These are phyloP conservation scores for Blastomyces parvus DNA, from an alignment of 2,329 filamentous ascomycete genomes.

Conservation along the genomic window DNA sequence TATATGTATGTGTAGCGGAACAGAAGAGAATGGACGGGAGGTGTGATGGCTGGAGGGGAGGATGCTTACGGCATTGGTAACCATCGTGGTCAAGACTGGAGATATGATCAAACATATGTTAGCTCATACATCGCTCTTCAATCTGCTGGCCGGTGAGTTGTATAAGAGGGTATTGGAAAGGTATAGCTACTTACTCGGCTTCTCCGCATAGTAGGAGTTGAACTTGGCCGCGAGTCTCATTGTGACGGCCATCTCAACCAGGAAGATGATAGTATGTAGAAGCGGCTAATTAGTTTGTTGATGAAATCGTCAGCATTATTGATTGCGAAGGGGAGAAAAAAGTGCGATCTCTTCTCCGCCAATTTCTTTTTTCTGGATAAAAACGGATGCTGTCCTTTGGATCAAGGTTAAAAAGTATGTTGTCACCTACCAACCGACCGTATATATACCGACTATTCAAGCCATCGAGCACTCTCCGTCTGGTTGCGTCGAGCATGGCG, in stretches of 20 bases:
- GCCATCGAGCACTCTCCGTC: constrained; percentile 35
- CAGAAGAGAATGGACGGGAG: neutral
- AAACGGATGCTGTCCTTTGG: neutral
- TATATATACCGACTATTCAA: constrained; percentile 41
- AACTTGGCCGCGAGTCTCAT: constrained; percentile 76
- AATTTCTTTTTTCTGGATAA: neutral
- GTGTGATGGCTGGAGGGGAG: constrained; percentile 10
- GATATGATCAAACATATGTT: constrained; percentile 4
- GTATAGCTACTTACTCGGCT: constrained; percentile 54
- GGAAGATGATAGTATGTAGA: constrained; percentile 71
- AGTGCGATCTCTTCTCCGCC: neutral
- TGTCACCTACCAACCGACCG: constrained; percentile 33
- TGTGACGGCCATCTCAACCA: constrained; percentile 81
- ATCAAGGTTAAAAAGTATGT: neutral
- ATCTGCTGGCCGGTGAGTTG: neutral
- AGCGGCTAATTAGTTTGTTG: constrained; percentile 55
- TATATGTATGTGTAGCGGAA: neutral
- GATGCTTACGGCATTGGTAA: constrained; percentile 74
- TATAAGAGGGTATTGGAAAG: neutral
- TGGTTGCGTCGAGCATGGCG: constrained; percentile 34
- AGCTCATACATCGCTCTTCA: neutral
- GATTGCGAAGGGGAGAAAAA: neutral
- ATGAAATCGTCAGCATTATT: neutral
- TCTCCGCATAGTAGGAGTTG: constrained; percentile 86
- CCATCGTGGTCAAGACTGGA: constrained; percentile 92